phyloP scores from a whole-genome alignment of 2,329 filamentous ascomycete genomes.

The Grosmannia huntii region DNA sequence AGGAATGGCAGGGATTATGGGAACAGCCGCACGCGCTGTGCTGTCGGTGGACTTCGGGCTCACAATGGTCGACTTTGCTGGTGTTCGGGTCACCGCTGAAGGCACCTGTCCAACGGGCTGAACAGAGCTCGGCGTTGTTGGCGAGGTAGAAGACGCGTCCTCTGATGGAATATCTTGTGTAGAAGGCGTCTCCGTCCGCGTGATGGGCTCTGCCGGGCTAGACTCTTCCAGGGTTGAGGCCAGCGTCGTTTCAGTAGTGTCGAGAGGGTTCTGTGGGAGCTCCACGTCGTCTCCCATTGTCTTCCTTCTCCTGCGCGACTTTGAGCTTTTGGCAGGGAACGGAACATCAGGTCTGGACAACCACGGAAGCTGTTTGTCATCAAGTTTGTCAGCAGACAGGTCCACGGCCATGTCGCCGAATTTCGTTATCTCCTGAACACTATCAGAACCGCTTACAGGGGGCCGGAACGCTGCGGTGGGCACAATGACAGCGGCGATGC shows the following conservation, averaged over 20 bases:
- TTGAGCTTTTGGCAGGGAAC: slow-evolving; percentile 33
- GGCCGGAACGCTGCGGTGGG: slow-evolving; percentile 26
- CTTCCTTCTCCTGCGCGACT: slow-evolving; percentile 29
- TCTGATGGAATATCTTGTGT: slow-evolving; percentile 20
- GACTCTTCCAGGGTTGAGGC: neutral
- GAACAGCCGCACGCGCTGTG: slow-evolving; percentile 25
- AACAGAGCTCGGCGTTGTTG: slow-evolving; percentile 23
- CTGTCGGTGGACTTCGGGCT: slow-evolving; percentile 14
- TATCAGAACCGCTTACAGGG: slow-evolving; percentile 31
- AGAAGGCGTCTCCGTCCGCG: slow-evolving; percentile 18
- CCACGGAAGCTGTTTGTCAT: slow-evolving; percentile 40
- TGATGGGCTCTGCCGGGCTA: neutral
- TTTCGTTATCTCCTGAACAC: slow-evolving; percentile 4
- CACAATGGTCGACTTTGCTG: neutral
- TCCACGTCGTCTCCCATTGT: slow-evolving; percentile 26
- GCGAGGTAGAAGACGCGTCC: slow-evolving; percentile 19
- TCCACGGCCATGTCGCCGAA: neutral
- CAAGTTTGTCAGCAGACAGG: slow-evolving; percentile 9
- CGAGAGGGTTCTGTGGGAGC: slow-evolving; percentile 18
- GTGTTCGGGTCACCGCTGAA: slow-evolving; percentile 13
- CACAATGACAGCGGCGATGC: slow-evolving; percentile 6
- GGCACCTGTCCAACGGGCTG: slow-evolving; percentile 12
- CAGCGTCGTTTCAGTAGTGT: neutral
- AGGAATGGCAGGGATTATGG: slow-evolving; percentile 34
- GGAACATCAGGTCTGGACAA: slow-evolving; percentile 34